A percentile compares a stretch with the other conserved stretches of the same genome.
These are phyloP conservation scores for Dictyostelium citrinum DNA, from an alignment of 78 protist species.

Conservation along the genomic window DNA sequence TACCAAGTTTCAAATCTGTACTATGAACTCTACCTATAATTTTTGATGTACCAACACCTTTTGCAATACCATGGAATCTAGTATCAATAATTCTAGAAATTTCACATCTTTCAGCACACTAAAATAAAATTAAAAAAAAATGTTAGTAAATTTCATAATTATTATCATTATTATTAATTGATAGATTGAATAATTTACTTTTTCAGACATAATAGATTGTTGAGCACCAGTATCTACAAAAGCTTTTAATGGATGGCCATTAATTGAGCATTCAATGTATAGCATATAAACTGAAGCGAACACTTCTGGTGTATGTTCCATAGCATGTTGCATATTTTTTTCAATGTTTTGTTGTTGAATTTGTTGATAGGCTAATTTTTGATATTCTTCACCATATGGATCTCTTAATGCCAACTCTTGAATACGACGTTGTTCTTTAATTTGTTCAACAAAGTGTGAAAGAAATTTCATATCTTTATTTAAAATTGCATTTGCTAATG, in stretches of 20 bases:
- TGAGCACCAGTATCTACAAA: conserved; percentile 93
- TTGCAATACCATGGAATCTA: conserved; percentile 86
- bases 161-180: not conserved
- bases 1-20: conserved; percentile 79
- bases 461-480: conserved; percentile 10
- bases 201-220: conserved; percentile 79
- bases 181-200: not conserved
- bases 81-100: conserved; percentile 81
- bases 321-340: conserved; percentile 80
- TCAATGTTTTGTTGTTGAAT: conserved; percentile 79
- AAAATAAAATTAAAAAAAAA: not conserved
- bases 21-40: conserved; percentile 89
- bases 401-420: conserved; percentile 43
- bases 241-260: conserved; percentile 77
- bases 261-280: conserved; percentile 81
- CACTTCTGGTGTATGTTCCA: conserved; percentile 90
- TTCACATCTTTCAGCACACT: conserved; percentile 84
- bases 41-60: conserved; percentile 90
- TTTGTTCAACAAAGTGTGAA: not conserved
- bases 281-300: conserved; percentile 89
- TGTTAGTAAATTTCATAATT: not conserved
- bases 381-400: conserved; percentile 80
- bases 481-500: conserved; percentile 74
- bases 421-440: conserved; percentile 48
- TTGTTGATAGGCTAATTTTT: conserved; percentile 41